Base-by-base conservation (phyloP, 148 eudicot species). In the Suaeda aralocaspica region DNA sequence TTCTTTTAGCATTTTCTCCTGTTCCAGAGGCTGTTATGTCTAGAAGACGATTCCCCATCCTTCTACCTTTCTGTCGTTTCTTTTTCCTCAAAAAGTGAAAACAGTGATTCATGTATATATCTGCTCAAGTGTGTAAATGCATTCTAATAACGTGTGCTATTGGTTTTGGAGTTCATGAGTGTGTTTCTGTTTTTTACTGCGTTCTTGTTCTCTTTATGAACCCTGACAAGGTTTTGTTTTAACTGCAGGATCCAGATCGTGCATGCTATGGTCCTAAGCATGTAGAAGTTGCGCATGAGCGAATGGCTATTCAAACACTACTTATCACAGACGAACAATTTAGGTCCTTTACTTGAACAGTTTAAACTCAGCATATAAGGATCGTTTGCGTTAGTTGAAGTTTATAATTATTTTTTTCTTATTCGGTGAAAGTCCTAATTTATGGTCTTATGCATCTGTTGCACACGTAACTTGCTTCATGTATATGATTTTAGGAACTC, bases 201-300 rank as follows among this genome's bases (percentile, higher is more conserved):
- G 9, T 36, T 31, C 34, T 53, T 52, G 31, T 24, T 22, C 18
- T n/a, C 13, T 15, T 22, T 26, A 11, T 56, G 64, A 28, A 66
- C 49, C 36, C 24, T 66, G 42, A 46, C 22, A 18, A 21, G 13
- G 49, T 19, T 18, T 45, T 15, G 29, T 15, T 50, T 49, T 46
- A 55, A 52, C 68, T 69, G 69, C 74, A 93, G 98, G 96, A 89
- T 75, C 86, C 98, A 69, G 75, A 64, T 69, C 96, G 97, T 80
- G 97, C 97, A 67, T 94, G 98, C 87, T 94, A 94, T 84, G 98
- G 98, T 59, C 98, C 97, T 42, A 94, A 89, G 81, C 98, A 94
- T 69, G 97, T 94, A 67, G 98, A 94, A 76, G 94, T 88, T 76
- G 98, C 98, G 68, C 96, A 94, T 71, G 98, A 94, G 71, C 78